These are phyloP conservation scores for Dictyostelium citrinum DNA, from an alignment of 78 protist genomes.

Conservation along the genomic window DNA sequence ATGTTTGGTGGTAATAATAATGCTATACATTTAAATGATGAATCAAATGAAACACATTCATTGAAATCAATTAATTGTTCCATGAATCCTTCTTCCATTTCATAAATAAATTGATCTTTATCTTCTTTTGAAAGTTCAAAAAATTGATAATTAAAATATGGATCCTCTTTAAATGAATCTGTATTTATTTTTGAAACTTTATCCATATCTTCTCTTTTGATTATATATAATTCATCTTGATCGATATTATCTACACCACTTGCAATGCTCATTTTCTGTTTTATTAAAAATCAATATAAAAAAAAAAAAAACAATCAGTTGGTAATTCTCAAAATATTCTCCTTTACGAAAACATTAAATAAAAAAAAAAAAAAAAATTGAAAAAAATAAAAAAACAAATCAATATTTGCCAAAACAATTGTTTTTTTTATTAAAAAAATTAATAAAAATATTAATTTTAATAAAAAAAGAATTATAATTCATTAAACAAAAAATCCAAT, in stretches of 20 bases:
- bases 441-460: too few relatives aligned
- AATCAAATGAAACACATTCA: conserved; percentile 4
- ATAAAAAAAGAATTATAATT: too few relatives aligned
- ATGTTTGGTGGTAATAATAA: conserved; percentile 36
- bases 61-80: conserved; percentile 27
- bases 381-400: too few relatives aligned
- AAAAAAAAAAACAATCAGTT: too few relatives aligned
- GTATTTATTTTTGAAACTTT: conserved; percentile 14
- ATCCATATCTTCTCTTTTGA: neutral
- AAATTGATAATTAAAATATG: conserved; percentile 50
- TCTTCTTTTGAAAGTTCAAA: conserved; percentile 32
- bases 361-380: too few relatives aligned
- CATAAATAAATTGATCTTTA: neutral
- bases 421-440: too few relatives aligned
- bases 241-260: neutral
- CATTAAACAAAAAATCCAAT: too few relatives aligned
- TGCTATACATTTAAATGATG: neutral
- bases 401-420: too few relatives aligned
- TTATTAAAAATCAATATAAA: neutral
- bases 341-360: neutral
- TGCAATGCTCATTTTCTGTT: neutral
- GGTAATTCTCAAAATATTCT: too few relatives aligned
- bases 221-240: neutral
- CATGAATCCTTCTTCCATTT: conserved; percentile 35
- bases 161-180: conserved; percentile 17